Conservation (phyloP, 106 monocot species). For the Ottelia alismoides region DNA sequence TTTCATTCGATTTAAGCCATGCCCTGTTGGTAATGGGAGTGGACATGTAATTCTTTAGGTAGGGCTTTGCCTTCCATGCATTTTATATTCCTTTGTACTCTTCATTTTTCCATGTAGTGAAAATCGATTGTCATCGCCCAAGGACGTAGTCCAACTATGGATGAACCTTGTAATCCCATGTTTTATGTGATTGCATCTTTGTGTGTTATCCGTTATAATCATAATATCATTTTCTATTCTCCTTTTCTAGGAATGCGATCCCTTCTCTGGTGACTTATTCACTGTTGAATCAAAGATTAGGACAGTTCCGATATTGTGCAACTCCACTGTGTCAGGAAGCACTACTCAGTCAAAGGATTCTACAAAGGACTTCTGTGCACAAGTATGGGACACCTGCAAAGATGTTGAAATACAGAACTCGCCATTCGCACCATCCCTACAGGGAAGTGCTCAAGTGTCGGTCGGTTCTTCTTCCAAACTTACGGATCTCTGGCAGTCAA, state of each 20-base stretch:
- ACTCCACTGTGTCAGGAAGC: conserved; percentile 25
- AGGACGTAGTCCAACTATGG: too few species aligned
- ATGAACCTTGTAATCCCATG: too few species aligned
- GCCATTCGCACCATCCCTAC: conserved; percentile 42
- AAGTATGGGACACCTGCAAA: conserved; percentile 85
- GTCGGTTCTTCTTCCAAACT: conserved; percentile 49
- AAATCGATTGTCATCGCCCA: too few species aligned
- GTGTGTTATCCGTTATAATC: too few species aligned
- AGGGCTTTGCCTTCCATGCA: too few species aligned
- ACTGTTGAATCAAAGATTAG: conserved; percentile 15
- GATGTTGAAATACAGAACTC: conserved; percentile 37
- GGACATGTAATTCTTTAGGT: too few species aligned
- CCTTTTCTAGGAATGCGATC: conserved; percentile 69
- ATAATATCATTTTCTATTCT: too few species aligned
- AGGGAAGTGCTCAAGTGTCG: conserved; percentile 15
- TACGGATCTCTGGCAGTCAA: conserved; percentile 61
- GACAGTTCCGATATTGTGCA: conserved; percentile 59
- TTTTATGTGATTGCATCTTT: too few species aligned
- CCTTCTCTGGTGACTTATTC: conserved; percentile 61
- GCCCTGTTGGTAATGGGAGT: too few species aligned
- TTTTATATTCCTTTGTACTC: too few species aligned
- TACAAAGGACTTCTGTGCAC: conserved; percentile 39
- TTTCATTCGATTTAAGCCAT: too few species aligned
- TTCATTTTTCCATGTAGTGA: too few species aligned
- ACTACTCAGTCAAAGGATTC: conserved; percentile 16